Conservation (phyloP, 1,284 basidiomycete genomes). For the Laetiporus sulphureus region DNA sequence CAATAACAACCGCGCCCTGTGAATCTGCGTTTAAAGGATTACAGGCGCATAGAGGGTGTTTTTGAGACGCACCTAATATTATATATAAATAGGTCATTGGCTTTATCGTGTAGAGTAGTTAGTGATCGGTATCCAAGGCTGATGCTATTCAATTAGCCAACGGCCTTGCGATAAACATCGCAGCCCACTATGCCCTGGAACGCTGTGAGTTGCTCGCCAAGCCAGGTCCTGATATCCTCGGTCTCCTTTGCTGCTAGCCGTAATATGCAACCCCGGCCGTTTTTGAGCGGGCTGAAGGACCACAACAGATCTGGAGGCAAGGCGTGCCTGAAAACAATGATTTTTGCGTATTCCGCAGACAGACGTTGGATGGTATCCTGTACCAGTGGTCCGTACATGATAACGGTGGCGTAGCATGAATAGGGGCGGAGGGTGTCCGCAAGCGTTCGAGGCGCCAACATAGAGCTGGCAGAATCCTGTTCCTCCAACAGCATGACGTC, state of each 20-base stretch:
- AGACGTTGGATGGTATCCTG: constrained; percentile 40
- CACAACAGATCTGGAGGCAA: constrained; percentile 61
- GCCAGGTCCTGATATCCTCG: constrained; percentile 67
- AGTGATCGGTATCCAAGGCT: background rate
- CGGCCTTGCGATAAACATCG: constrained; percentile 60
- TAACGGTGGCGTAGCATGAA: constrained; percentile 77
- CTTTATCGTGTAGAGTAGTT: no score
- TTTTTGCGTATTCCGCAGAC: constrained; percentile 40
- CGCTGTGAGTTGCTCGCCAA: constrained; percentile 42
- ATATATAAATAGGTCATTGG: no score
- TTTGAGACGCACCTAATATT: no score
- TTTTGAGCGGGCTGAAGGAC: constrained; percentile 59
- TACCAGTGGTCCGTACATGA: constrained; percentile 65
- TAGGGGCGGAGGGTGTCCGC: constrained; percentile 65
- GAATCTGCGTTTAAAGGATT: no score
- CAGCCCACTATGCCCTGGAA: constrained; percentile 52
- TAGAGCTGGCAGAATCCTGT: constrained; percentile 7
- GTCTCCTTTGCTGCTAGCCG: constrained; percentile 69
- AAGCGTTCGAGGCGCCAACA: constrained; percentile 41
- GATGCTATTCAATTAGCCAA: constrained; percentile 31
- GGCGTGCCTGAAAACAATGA: constrained; percentile 54
- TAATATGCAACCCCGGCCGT: constrained; percentile 46
- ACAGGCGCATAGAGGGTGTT: no score
- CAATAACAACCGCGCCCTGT: no score
- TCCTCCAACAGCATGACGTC: constrained; percentile 76